A percentile compares a stretch with the other conserved stretches of the same genome.
phyloP scores from a whole-genome alignment of 768 basidiomycete genomes.

The Termitomyces sp. region DNA sequence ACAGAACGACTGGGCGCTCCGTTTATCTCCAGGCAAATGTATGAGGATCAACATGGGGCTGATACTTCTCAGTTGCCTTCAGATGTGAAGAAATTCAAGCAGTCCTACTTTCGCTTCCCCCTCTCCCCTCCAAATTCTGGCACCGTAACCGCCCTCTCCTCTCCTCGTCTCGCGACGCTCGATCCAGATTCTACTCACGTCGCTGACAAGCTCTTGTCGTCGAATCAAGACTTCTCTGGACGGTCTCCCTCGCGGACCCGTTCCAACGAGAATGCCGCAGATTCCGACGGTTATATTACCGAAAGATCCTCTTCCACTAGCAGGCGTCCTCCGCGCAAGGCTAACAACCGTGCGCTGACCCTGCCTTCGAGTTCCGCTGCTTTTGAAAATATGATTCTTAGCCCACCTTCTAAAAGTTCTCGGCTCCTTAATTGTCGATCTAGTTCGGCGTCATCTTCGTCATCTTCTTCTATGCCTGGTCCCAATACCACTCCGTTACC shows the following conservation, averaged over 20 bases:
- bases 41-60: slow-evolving; percentile 12
- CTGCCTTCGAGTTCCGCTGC: slow-evolving; percentile 25
- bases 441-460: slow-evolving; percentile 24
- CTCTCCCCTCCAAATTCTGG: slow-evolving; percentile 44
- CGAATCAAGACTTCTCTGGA: slow-evolving; percentile 15
- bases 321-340: slow-evolving; percentile 21
- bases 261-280: slow-evolving; percentile 26
- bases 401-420: slow-evolving; percentile 24
- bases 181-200: slow-evolving; percentile 19
- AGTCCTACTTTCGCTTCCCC: slow-evolving; percentile 33
- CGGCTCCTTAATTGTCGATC: slow-evolving; percentile 29
- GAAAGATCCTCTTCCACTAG: slow-evolving; percentile 29
- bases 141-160: slow-evolving; percentile 31
- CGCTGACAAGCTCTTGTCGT: slow-evolving; percentile 12
- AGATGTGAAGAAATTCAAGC: slow-evolving; percentile 17
- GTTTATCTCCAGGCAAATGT: slow-evolving; percentile 12
- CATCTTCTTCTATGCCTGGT: slow-evolving; percentile 27
- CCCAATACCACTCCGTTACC: slow-evolving; percentile 20
- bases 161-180: slow-evolving; percentile 25
- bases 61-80: slow-evolving; percentile 2
- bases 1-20: slow-evolving; percentile 3
- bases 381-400: not conserved
- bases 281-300: slow-evolving; percentile 41
- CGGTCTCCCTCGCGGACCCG: slow-evolving; percentile 20
- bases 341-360: slow-evolving; percentile 32